Base-by-base conservation (phyloP, 2,329 filamentous ascomycete genomes). In the Paramyrothecium roridum region DNA sequence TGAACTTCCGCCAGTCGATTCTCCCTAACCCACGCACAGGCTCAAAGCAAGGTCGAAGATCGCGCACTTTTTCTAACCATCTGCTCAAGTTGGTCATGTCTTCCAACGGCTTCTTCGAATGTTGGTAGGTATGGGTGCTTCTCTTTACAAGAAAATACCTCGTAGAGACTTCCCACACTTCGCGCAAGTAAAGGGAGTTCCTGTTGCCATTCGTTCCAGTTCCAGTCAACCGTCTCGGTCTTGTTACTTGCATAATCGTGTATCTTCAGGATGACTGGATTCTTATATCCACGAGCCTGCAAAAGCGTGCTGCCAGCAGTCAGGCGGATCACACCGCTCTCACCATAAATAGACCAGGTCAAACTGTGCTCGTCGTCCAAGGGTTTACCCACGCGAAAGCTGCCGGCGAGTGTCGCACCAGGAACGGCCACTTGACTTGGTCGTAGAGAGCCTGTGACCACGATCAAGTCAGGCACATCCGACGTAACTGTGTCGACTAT, bases 141-240 rank as follows among this genome's bases (percentile, higher is more conserved):
- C 40, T 68, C 52, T 33, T 60, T 52, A 19, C 62, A 59, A 8
- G 80, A 79, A 69, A 77, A 84, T 1, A 72, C 74, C 61, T 88
- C 84, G 67, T 86, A 87, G 1, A 85, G 60, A 21, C 73, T 74
- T 0, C 76, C 84, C 26, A 87, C 78, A 58, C 77, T 80, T 53
- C 79, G 72, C 1, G 74, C 75, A 3, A 69, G 61, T 1, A 74
- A 34, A 0, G 79, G 75, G 19, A 83, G 57, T 12, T 76, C 72
- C 13, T 75, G 70, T 62, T 79, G 78, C 68, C 76, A 80, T 3
- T 75, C 74, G 17, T 71, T 66, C 71, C 76, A 83, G 8, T 70
- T 65, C 70, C 76, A 77, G 1, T 71, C 60, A 0, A 82, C 65
- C 3, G 70, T 59, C 13, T 79, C 73, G 1, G 81, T 69, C 20